phyloP scores from a whole-genome alignment of 2,329 filamentous ascomycete genomes.

The Clonostachys sp. region DNA sequence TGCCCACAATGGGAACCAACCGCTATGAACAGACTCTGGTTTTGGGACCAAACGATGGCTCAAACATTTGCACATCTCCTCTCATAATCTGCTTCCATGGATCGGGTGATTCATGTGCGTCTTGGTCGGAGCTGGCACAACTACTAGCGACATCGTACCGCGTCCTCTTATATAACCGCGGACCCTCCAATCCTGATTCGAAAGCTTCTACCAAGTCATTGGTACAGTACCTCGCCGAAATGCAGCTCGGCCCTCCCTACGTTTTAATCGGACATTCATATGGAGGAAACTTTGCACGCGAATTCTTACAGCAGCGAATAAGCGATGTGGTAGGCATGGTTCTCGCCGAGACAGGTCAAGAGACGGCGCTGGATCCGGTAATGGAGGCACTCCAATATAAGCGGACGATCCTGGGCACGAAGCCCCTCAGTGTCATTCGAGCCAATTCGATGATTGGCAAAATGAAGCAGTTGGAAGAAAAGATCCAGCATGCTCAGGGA shows the following conservation, averaged over 20 bases:
- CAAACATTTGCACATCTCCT: not conserved
- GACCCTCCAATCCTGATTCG: not conserved
- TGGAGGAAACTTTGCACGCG: not conserved
- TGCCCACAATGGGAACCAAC: no score
- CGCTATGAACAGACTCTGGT: no score
- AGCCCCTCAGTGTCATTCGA: constrained; percentile 9
- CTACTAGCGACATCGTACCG: not conserved
- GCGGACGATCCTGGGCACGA: constrained; percentile 4
- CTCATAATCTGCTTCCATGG: not conserved
- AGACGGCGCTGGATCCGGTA: constrained; percentile 6
- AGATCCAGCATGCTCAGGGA: not conserved
- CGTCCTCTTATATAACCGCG: not conserved
- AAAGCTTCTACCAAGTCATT: not conserved
- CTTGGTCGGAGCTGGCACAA: not conserved
- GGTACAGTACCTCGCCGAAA: not conserved
- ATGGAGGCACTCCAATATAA: constrained; percentile 9
- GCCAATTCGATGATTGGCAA: constrained; percentile 10
- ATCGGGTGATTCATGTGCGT: not conserved
- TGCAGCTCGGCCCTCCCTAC: not conserved
- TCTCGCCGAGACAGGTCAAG: constrained; percentile 12
- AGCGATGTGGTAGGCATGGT: constrained; percentile 9
- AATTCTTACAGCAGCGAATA: constrained; percentile 7
- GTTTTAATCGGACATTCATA: not conserved
- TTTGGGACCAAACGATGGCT: no score
- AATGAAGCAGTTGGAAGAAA: constrained; percentile 8